Conservation (phyloP, 2,329 filamentous ascomycete species). For the Penicillium oxalicum region DNA sequence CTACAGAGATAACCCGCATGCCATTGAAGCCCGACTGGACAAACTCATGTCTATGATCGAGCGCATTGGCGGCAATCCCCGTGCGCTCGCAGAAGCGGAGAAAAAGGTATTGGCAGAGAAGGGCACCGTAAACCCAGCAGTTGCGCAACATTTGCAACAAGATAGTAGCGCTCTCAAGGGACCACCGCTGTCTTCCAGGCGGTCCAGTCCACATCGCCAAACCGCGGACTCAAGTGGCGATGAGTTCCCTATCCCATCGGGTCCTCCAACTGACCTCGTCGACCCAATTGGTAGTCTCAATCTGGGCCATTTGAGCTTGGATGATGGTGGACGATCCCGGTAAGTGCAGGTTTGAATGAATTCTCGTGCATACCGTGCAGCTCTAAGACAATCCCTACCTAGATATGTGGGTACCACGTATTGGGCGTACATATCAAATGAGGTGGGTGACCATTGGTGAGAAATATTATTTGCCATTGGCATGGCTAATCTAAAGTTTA, state of each 20-base stretch:
- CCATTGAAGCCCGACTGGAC: slow-evolving; percentile 40
- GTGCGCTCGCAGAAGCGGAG: slow-evolving; percentile 23
- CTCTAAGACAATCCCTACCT: not conserved
- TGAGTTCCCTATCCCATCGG: slow-evolving; percentile 40
- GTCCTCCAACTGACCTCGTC: slow-evolving; percentile 38
- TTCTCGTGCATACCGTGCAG: not conserved
- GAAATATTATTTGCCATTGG: too few relatives aligned
- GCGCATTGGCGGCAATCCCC: slow-evolving; percentile 33
- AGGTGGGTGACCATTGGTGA: slow-evolving; percentile 24
- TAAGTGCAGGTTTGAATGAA: not conserved
- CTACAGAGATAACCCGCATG: slow-evolving; percentile 28
- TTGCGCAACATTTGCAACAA: slow-evolving; percentile 16
- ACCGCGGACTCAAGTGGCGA: slow-evolving; percentile 31
- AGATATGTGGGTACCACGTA: slow-evolving; percentile 44
- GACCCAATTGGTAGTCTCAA: slow-evolving; percentile 40
- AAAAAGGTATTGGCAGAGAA: slow-evolving; percentile 16
- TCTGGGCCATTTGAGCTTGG: slow-evolving; percentile 39
- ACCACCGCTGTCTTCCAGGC: slow-evolving; percentile 17
- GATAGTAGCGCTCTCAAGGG: slow-evolving; percentile 9
- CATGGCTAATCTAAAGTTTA: slow-evolving; percentile 6
- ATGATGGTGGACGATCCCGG: slow-evolving; percentile 38
- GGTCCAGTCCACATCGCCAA: slow-evolving; percentile 30
- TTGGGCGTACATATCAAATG: slow-evolving; percentile 42
- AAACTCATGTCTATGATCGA: slow-evolving; percentile 43
- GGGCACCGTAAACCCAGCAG: slow-evolving; percentile 11